Evolutionary conservation across 148 eudicot species (phyloP).

Genomic region (Salicornia ramosissima): DNA sequence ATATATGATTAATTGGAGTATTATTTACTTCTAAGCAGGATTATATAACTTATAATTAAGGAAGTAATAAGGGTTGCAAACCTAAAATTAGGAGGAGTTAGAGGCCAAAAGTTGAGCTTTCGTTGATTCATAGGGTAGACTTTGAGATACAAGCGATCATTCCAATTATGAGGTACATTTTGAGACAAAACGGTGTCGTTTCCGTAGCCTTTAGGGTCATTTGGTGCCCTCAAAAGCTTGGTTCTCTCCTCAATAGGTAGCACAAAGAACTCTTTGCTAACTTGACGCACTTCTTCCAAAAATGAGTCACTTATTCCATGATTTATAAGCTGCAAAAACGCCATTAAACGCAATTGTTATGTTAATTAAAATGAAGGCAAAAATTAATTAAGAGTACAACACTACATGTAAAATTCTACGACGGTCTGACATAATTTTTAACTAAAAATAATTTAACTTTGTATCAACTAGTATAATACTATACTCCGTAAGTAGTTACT

Average conservation of each 20-base stretch:
- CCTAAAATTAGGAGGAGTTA: slow-evolving; percentile 52
- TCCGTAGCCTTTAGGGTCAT: slow-evolving; percentile 53
- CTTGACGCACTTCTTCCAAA: slow-evolving; percentile 42
- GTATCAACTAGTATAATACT: too few species aligned
- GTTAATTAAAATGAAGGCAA: too few species aligned
- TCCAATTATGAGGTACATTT: slow-evolving; percentile 52
- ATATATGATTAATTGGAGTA: too few species aligned
- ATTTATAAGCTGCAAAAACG: slow-evolving; percentile 23
- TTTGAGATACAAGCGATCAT: slow-evolving; percentile 43
- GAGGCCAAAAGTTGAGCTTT: slow-evolving; percentile 50
- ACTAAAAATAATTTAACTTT: too few species aligned
- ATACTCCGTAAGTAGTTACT: too few species aligned
- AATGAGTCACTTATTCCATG: slow-evolving; percentile 50
- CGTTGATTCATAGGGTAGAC: slow-evolving; percentile 35
- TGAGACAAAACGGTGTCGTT: slow-evolving; percentile 32
- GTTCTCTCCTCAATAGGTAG: slow-evolving; percentile 47
- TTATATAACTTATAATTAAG: too few species aligned
- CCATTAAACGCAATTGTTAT: not conserved
- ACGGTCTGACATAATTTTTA: too few species aligned
- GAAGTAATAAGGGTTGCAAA: too few species aligned
- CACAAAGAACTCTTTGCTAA: slow-evolving; percentile 41
- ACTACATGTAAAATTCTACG: too few species aligned
- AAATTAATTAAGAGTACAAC: too few species aligned
- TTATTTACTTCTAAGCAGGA: too few species aligned
- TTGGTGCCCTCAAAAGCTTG: slow-evolving; percentile 28